phyloP scores from a whole-genome alignment of 2,329 filamentous ascomycete species.

The Esteya vermicola region DNA sequence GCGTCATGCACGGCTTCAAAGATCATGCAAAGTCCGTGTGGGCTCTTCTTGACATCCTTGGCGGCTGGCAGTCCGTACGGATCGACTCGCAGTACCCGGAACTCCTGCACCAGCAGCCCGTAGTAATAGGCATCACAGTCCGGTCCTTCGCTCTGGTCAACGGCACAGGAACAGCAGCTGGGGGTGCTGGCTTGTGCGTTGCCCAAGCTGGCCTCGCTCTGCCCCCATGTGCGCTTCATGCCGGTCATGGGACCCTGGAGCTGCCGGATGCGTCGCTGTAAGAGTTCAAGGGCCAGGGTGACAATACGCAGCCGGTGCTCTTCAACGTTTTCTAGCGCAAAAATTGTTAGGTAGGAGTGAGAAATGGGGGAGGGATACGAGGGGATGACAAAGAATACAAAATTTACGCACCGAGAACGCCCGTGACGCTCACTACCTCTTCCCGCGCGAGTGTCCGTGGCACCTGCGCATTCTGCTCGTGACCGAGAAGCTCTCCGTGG shows the following conservation, averaged over 20 bases:
- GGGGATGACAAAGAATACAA: background rate
- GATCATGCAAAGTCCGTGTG: background rate
- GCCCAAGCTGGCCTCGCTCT: background rate
- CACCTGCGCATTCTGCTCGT: background rate
- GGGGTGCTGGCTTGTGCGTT: background rate
- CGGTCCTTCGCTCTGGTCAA: background rate
- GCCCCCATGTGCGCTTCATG: background rate
- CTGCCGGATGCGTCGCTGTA: background rate
- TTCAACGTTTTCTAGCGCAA: background rate
- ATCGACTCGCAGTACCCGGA: background rate
- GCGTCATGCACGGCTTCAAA: slow-evolving; percentile 3
- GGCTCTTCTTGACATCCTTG: slow-evolving; percentile 1
- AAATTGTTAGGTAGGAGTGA: background rate
- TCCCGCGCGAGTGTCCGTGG: background rate
- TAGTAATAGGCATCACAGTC: slow-evolving; percentile 5
- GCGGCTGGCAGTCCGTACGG: slow-evolving; percentile 1
- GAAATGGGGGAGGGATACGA: background rate
- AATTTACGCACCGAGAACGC: background rate
- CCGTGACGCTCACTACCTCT: slow-evolving; percentile 2
- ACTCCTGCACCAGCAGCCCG: slow-evolving; percentile 5
- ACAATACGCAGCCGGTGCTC: background rate
- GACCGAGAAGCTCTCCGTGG: background rate
- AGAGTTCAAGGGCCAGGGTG: background rate
- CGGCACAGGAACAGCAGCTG: background rate
- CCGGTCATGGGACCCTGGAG: slow-evolving; percentile 3